Evolutionary conservation across 2,329 filamentous ascomycete species (phyloP), one percentile per base, ranked within the genome.

Genomic region (Ophiostoma sp.): DNA sequence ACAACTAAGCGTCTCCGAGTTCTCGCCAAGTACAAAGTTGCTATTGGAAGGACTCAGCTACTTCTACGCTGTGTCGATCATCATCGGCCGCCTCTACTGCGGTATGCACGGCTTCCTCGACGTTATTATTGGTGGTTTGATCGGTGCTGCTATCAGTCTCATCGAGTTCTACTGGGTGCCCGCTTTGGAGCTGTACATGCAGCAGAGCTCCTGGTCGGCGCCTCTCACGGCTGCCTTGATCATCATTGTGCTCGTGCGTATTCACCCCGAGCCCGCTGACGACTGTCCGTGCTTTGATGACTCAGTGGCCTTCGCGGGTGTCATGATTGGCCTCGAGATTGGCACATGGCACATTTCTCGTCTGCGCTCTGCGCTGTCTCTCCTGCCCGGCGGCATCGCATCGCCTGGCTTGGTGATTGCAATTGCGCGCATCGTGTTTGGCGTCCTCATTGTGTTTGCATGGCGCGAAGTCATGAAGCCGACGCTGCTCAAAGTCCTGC

Each of bases 91-190:
- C 27, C 82, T 99, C 47, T 98, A 99, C 80, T 99, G 95, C 76
- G 95, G 95, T 70, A 99, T 99, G 95, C 95, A 99, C 79, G 95
- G 95, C 11, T 97, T 98, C 79, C 83, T 95, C 60, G 95, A 99
- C 77, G 93, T 98, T 38, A 79, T 95, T 14, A 78, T 95, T 68
- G 95, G 95, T 6, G 92, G 89, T 67, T 74, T 87, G 14, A 83
- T 97, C 68, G 95, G 95, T 44, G 89, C 88, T 11, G 78, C 84
- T 66, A 85, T 89, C 71, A 84, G 83, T 38, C 76, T 84, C 41
- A 72, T 86, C 71, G 86, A 89, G 75, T 88, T 86, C 74, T 81
- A 85, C 73, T 85, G 85, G 71, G 85, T 83, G 8, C 81, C 85
- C 0, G 76, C 80, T 2, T 84, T 96, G 69, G 91, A 96, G 72